Percentiles rank a stretch among this genome's conserved stretches.
These are phyloP conservation scores for Jimgerdemannia lactiflua DNA, from an alignment of 192 early-diverging fungal species.

Conservation along the genomic window DNA sequence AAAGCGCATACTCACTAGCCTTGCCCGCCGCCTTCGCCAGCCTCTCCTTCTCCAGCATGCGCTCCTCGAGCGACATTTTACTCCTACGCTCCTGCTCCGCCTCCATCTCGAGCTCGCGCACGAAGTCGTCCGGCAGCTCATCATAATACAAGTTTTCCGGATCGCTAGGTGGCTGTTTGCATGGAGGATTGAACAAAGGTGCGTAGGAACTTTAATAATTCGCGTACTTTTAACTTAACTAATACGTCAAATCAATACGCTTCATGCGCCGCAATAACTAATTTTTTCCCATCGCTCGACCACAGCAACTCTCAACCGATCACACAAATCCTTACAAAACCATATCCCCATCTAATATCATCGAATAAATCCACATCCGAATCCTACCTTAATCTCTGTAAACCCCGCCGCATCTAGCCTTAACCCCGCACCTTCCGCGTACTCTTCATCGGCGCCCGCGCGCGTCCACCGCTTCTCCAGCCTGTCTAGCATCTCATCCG, in stretches of 20 bases:
- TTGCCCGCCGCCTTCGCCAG: background rate
- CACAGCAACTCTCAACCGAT: background rate
- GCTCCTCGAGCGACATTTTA: background rate
- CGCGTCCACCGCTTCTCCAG: conserved; percentile 16
- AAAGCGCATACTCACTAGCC: background rate
- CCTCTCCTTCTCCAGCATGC: background rate
- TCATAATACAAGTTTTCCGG: background rate
- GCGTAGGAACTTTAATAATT: no score
- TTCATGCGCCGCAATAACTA: no score
- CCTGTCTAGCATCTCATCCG: conserved; percentile 12
- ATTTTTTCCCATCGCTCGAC: no score
- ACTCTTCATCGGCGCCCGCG: conserved; percentile 17
- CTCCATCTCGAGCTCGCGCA: background rate
- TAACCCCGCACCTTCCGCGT: conserved; percentile 13
- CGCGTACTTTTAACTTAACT: no score
- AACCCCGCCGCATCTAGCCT: background rate
- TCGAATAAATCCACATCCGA: background rate
- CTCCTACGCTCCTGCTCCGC: background rate
- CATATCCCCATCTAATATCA: background rate
- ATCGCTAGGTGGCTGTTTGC: background rate
- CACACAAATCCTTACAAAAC: background rate
- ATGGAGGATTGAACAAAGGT: no score
- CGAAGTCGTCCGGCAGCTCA: background rate
- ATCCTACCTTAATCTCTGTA: background rate
- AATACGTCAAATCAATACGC: no score